Evolutionary conservation across 1,139 yeast genomes (phyloP).

Genomic region (Kurtzmaniella quercitrusa): DNA sequence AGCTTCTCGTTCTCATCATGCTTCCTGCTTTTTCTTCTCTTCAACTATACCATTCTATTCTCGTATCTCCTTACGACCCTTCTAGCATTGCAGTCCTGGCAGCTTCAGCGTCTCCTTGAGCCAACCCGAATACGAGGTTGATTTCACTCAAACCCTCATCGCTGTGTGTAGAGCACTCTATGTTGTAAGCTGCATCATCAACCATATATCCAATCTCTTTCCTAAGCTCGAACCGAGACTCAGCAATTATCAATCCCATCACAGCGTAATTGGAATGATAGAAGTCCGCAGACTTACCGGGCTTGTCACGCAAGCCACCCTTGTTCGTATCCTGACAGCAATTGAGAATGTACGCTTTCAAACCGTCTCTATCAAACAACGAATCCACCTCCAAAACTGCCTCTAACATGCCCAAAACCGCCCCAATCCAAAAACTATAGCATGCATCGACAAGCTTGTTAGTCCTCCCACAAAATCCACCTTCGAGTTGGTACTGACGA

Average conservation of each 20-base stretch:
- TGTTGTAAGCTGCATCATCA: conserved; percentile 23
- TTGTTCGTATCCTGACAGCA: conserved; percentile 60
- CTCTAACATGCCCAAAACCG: conserved; percentile 62
- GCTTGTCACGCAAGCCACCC: conserved; percentile 89
- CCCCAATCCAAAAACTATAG: conserved; percentile 95
- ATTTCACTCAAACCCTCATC: conserved; percentile 28
- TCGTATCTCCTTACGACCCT: not conserved
- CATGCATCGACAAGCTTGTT: conserved; percentile 96
- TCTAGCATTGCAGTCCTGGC: conserved; percentile 12
- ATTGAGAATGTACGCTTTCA: conserved; percentile 62
- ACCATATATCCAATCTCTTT: conserved; percentile 11
- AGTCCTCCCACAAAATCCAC: conserved; percentile 86
- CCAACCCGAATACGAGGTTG: conserved; percentile 67
- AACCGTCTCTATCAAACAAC: conserved; percentile 49
- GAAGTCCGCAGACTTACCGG: conserved; percentile 74
- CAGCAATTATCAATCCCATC: conserved; percentile 71
- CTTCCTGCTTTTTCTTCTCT: not conserved
- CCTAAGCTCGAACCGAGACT: conserved; percentile 38
- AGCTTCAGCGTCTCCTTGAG: conserved; percentile 25
- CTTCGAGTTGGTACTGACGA: conserved; percentile 70
- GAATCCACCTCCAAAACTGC: conserved; percentile 28
- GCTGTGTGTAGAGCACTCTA: conserved; percentile 14
- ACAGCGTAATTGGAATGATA: conserved; percentile 88
- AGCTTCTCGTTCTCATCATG: too few relatives aligned
- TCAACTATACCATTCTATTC: not conserved